These are phyloP conservation scores for Fraxinus americana DNA, from an alignment of 257 asterid genomes.

Conservation along the genomic window DNA sequence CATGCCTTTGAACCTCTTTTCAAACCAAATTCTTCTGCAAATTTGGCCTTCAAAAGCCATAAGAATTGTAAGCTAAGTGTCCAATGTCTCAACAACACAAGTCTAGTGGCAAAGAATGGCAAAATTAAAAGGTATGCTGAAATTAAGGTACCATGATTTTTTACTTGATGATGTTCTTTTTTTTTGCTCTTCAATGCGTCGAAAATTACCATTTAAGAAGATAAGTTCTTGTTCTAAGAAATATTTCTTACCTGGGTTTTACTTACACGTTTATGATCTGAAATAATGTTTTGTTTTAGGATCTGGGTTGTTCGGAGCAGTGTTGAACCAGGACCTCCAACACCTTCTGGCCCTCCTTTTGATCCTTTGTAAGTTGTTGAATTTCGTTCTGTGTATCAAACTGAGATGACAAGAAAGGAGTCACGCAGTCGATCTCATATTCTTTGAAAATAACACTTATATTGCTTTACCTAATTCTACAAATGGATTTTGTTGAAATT, in stretches of 20 bases:
- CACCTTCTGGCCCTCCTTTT: conserved; percentile 38
- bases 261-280: not conserved
- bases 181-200: not conserved
- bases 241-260: not conserved
- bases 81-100: conserved; percentile 13
- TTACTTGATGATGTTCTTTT: no score
- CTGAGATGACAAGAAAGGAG: no score
- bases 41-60: not conserved
- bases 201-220: not conserved
- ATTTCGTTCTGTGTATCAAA: not conserved
- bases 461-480: not conserved
- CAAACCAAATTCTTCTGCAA: conserved; percentile 2
- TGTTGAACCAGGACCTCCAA: conserved; percentile 35
- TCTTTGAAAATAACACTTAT: no score
- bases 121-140: conserved; percentile 28
- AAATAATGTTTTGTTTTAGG: not conserved
- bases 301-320: conserved; percentile 15
- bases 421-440: not conserved
- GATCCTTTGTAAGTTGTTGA: conserved; percentile 30
- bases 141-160: not conserved
- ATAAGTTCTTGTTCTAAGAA: not conserved
- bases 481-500: not conserved
- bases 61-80: conserved; percentile 15
- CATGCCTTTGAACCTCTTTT: conserved; percentile 8
- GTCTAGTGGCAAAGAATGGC: conserved; percentile 15